Evolutionary conservation across 495 filamentous ascomycete species (phyloP).

Genomic region (Pyronema omphalodes): DNA sequence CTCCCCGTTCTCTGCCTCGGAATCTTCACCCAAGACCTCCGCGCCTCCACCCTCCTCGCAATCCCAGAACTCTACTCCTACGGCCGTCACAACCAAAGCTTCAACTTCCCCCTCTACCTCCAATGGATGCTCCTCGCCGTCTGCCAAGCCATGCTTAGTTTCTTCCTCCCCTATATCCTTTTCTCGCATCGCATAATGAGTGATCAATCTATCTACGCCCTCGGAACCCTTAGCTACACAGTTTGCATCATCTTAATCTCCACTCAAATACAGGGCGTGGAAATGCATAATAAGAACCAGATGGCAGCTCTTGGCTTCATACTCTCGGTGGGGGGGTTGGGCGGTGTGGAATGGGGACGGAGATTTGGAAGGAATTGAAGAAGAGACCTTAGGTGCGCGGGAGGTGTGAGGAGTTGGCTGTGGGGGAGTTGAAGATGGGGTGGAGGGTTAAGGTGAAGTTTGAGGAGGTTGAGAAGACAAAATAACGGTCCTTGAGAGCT

Average conservation of each 20-base stretch:
- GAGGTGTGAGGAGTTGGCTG: conserved; percentile 45
- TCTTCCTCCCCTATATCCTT: conserved; percentile 52
- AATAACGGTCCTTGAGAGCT: too few relatives aligned
- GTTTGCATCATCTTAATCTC: conserved; percentile 63
- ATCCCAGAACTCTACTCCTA: conserved; percentile 78
- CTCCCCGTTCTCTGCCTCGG: conserved; percentile 78
- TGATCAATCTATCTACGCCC: conserved; percentile 48
- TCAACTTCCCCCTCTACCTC: conserved; percentile 60
- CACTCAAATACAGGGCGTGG: conserved; percentile 66
- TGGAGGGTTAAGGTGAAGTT: conserved; percentile 34
- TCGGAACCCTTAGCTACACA: conserved; percentile 63
- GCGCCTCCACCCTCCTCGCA: conserved; percentile 62
- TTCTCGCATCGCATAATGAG: conserved; percentile 30
- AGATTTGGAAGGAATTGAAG: conserved; percentile 49
- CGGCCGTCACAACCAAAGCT: conserved; percentile 60
- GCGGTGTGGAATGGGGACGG: conserved; percentile 53
- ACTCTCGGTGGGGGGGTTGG: conserved; percentile 34
- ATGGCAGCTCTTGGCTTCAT: conserved; percentile 45
- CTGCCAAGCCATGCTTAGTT: conserved; percentile 63
- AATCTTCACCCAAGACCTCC: conserved; percentile 74
- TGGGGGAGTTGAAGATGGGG: conserved; percentile 30
- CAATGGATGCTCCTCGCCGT: conserved; percentile 68
- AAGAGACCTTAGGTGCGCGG: conserved; percentile 37
- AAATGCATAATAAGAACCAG: conserved; percentile 69
- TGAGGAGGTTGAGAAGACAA: too few relatives aligned